Conservation (phyloP, 2,329 filamentous ascomycete genomes). For the Colletotrichum cordylinicola region DNA sequence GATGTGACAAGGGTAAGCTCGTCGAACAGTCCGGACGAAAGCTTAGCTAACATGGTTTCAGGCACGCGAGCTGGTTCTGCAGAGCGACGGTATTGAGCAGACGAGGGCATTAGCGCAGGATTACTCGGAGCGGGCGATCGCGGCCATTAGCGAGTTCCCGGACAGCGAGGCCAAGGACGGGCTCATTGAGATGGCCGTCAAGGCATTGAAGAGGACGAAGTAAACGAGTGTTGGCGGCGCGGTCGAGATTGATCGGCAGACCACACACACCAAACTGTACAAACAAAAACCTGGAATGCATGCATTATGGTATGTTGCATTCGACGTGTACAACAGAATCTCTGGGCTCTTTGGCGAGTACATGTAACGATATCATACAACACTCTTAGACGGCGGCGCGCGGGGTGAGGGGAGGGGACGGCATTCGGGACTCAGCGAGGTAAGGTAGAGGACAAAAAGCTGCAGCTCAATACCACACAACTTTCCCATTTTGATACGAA, state of each 20-base stretch:
- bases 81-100: conserved; percentile 88
- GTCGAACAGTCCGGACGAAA: neutral
- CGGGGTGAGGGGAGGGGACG: neutral
- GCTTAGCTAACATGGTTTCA: conserved; percentile 41
- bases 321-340: conserved; percentile 20
- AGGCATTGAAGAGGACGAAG: conserved; percentile 88
- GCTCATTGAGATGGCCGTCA: conserved; percentile 90
- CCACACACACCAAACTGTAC: neutral
- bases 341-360: conserved; percentile 15
- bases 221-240: conserved; percentile 43
- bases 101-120: conserved; percentile 89
- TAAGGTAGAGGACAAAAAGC: neutral
- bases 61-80: conserved; percentile 85
- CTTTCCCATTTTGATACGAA: neutral
- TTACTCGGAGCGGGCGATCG: conserved; percentile 86
- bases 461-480: conserved; percentile 17
- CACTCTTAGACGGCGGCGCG: conserved; percentile 12
- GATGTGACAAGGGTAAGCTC: conserved; percentile 80
- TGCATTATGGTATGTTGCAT: conserved; percentile 13
- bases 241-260: neutral
- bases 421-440: neutral
- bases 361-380: conserved; percentile 24
- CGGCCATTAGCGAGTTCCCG: conserved; percentile 83
- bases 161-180: conserved; percentile 95
- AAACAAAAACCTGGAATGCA: conserved; percentile 14